These are phyloP conservation scores for Fusarium newnesense DNA, from an alignment of 2,329 filamentous ascomycete species.

Conservation along the genomic window DNA sequence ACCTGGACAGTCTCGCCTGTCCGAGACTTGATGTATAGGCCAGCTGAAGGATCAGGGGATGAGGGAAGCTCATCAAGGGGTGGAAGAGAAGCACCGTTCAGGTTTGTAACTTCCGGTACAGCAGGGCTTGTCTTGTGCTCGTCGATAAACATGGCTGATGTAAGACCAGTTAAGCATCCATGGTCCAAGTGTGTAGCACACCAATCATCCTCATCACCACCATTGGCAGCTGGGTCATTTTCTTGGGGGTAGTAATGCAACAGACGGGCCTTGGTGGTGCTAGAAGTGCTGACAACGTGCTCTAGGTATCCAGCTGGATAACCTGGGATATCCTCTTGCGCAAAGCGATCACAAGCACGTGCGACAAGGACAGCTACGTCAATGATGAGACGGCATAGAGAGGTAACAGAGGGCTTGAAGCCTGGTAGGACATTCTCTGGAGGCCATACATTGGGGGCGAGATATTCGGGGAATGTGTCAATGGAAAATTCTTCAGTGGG, in stretches of 20 bases:
- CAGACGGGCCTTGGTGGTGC: constrained; percentile 89
- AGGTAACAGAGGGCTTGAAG: constrained; percentile 78
- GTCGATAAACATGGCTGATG: constrained; percentile 95
- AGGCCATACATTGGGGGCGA: constrained; percentile 92
- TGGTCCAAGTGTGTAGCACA: constrained; percentile 92
- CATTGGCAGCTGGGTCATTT: constrained; percentile 49
- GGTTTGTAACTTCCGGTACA: constrained; percentile 43
- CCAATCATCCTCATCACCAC: constrained; percentile 82
- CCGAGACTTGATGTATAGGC: constrained; percentile 93
- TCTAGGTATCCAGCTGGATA: constrained; percentile 86
- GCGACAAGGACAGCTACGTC: constrained; percentile 91
- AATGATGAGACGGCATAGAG: constrained; percentile 85
- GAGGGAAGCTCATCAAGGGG: constrained; percentile 75
- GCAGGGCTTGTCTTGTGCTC: constrained; percentile 63
- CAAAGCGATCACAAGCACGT: constrained; percentile 88
- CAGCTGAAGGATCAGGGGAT: constrained; percentile 85
- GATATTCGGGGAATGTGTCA: constrained; percentile 84
- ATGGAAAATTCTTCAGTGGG: constrained; percentile 68
- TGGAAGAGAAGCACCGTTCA: constrained; percentile 49
- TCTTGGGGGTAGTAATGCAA: constrained; percentile 89
- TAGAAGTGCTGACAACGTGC: constrained; percentile 84
- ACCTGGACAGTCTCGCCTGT: constrained; percentile 88
- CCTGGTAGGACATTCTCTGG: constrained; percentile 73
- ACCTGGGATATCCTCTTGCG: constrained; percentile 77
- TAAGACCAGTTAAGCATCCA: constrained; percentile 92